phyloP scores from a whole-genome alignment of 805 yeast genomes.

The Lachancea waltii region DNA sequence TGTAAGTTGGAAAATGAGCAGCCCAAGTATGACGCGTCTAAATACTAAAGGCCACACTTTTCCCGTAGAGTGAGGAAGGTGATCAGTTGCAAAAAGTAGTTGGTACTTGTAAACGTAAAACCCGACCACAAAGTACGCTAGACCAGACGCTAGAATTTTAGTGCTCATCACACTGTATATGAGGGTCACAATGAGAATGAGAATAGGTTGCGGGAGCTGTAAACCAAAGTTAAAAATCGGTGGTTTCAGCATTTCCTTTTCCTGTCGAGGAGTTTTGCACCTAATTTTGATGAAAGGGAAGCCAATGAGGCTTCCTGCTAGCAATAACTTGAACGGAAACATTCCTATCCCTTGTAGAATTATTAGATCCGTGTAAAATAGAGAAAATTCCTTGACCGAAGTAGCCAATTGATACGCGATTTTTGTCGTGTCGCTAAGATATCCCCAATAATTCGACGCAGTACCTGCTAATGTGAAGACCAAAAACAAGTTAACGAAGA shows the following conservation, averaged over 20 bases:
- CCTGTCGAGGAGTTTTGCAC: conserved; percentile 80
- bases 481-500: conserved; percentile 86
- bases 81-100: conserved; percentile 81
- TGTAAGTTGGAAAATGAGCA: conserved; percentile 78
- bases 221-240: conserved; percentile 90
- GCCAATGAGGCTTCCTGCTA: conserved; percentile 69
- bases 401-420: conserved; percentile 82
- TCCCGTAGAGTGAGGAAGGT: conserved; percentile 95
- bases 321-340: conserved; percentile 79
- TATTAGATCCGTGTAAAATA: conserved; percentile 85
- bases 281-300: conserved; percentile 60
- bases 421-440: conserved; percentile 80
- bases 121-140: conserved; percentile 77
- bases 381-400: conserved; percentile 68
- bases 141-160: conserved; percentile 76
- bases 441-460: conserved; percentile 72
- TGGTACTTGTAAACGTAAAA: conserved; percentile 89
- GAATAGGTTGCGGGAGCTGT: conserved; percentile 83
- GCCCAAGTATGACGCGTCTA: conserved; percentile 73
- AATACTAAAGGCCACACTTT: conserved; percentile 91
- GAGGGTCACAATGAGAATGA: conserved; percentile 76
- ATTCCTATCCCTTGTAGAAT: conserved; percentile 80
- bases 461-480: conserved; percentile 94
- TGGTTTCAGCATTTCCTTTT: conserved; percentile 68
- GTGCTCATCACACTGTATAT: conserved; percentile 87